Percentiles rank a stretch among this genome's conserved stretches.
These are phyloP conservation scores for Pyrenophora tritici-repentis DNA, from an alignment of 2,329 filamentous ascomycete species.

Conservation along the genomic window DNA sequence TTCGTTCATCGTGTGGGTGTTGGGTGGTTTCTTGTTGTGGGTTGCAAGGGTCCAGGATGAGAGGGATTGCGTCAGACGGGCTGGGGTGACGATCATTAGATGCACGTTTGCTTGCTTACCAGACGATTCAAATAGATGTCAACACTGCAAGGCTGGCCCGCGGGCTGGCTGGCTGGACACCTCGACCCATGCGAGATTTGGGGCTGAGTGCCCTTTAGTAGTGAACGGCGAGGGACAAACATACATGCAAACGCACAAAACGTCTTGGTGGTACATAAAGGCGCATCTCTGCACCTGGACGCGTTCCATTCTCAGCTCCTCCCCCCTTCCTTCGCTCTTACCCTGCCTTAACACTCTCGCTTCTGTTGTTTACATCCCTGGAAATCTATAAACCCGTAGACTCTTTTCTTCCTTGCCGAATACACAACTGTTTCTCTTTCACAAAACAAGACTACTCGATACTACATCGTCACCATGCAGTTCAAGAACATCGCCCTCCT, in stretches of 20 bases:
- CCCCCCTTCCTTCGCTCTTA: not conserved
- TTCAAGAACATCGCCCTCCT: slow-evolving; percentile 23
- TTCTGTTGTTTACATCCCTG: not conserved
- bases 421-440: not conserved
- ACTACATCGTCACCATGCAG: slow-evolving; percentile 18
- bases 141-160: no score
- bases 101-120: not conserved
- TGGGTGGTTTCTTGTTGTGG: slow-evolving; percentile 3
- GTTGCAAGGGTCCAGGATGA: not conserved
- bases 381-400: no score
- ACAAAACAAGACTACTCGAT: not conserved
- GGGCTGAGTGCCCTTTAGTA: no score
- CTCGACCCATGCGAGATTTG: no score
- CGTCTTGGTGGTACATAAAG: no score
- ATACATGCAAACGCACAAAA: no score
- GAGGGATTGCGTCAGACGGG: no score
- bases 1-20: no score
- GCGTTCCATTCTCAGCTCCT: no score
- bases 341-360: not conserved
- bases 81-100: not conserved
- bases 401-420: not conserved
- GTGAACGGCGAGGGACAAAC: no score
- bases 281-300: not conserved
- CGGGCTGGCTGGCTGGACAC: no score
- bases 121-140: no score